Evolutionary conservation across 768 basidiomycete genomes (phyloP).

Genomic region (Pulveroboletus ravenelii): DNA sequence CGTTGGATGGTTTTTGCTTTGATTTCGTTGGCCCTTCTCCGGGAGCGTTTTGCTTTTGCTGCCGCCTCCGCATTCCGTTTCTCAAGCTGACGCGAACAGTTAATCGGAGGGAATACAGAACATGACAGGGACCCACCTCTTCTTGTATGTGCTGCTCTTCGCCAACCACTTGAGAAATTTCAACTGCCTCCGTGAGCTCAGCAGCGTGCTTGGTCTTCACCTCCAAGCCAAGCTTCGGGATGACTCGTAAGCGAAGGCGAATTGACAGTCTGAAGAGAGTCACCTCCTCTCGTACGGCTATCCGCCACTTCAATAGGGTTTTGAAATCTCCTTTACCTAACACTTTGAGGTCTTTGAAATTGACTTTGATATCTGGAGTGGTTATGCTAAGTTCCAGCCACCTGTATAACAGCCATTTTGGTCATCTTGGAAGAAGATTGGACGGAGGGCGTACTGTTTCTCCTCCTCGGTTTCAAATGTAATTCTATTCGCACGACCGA

Average conservation of each 20-base stretch:
- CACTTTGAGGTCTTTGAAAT: constrained; percentile 90
- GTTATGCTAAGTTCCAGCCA: constrained; percentile 74
- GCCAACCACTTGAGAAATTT: constrained; percentile 64
- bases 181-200: constrained; percentile 69
- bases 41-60: constrained; percentile 71
- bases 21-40: constrained; percentile 83
- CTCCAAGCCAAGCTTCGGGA: constrained; percentile 72
- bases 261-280: not conserved
- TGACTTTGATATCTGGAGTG: constrained; percentile 73
- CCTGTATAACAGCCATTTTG: constrained; percentile 33
- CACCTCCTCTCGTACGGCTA: constrained; percentile 84
- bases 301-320: constrained; percentile 83
- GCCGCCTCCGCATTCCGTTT: constrained; percentile 74
- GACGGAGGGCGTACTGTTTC: constrained; percentile 50
- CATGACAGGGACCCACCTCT: constrained; percentile 51
- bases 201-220: constrained; percentile 67
- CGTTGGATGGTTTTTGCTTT: constrained; percentile 85
- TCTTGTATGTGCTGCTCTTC: constrained; percentile 87
- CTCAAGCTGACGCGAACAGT: constrained; percentile 55
- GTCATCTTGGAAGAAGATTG: not conserved
- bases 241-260: constrained; percentile 3
- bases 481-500: constrained; percentile 77
- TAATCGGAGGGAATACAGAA: not conserved
- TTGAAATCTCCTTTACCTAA: constrained; percentile 99
- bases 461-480: constrained; percentile 80